phyloP scores from a whole-genome alignment of 1,284 basidiomycete species.

The Stygiomarasmius scandens region DNA sequence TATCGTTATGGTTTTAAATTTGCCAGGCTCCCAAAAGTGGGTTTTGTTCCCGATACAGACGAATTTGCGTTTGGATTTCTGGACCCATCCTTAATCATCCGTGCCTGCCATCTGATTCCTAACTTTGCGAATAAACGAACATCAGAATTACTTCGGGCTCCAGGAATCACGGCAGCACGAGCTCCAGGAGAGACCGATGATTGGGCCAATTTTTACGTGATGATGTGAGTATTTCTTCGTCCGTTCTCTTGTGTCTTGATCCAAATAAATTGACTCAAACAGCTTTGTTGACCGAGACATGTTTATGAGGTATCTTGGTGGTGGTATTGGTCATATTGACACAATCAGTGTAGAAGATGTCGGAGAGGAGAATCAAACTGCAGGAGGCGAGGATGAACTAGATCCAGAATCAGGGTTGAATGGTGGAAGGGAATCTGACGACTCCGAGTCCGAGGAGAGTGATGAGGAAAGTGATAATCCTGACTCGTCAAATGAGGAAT shows the following conservation, averaged over 20 bases:
- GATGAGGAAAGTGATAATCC: neutral
- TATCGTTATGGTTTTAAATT: neutral
- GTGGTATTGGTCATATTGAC: slow-evolving; percentile 27
- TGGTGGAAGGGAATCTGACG: neutral
- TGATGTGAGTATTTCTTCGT: slow-evolving; percentile 21
- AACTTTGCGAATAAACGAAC: slow-evolving; percentile 24
- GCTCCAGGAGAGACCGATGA: slow-evolving; percentile 18
- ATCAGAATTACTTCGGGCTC: slow-evolving; percentile 11
- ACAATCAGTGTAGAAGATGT: neutral
- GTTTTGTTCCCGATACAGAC: slow-evolving; percentile 24
- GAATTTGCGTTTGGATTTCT: slow-evolving; percentile 31
- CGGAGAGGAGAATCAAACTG: neutral
- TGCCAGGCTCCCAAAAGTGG: slow-evolving; percentile 19
- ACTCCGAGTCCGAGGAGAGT: neutral
- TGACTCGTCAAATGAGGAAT: too few relatives aligned
- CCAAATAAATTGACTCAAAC: neutral
- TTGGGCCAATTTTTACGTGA: slow-evolving; percentile 25
- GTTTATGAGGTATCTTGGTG: slow-evolving; percentile 28
- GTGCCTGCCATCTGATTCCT: slow-evolving; percentile 30
- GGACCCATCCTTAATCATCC: slow-evolving; percentile 28
- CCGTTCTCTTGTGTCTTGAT: neutral
- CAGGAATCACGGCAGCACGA: slow-evolving; percentile 8
- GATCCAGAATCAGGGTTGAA: neutral
- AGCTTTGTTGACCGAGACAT: slow-evolving; percentile 33
- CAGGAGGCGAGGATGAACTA: neutral